Percentiles rank a stretch among this genome's conserved stretches.
phyloP scores from a whole-genome alignment of 106 monocot genomes.

The Narthecium ossifragum region DNA sequence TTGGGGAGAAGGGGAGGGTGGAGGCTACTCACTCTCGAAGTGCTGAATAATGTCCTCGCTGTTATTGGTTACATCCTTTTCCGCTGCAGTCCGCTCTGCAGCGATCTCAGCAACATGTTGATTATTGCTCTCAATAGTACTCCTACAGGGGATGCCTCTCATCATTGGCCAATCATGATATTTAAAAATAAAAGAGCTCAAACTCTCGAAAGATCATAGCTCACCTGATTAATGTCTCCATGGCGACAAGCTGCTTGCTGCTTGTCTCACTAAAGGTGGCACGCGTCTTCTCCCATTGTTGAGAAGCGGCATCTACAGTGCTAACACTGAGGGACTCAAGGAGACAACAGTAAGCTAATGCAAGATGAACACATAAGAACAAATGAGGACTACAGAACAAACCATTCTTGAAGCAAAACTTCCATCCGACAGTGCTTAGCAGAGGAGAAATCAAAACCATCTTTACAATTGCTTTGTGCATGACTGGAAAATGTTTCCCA shows the following conservation, averaged over 20 bases:
- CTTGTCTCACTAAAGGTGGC: constrained; percentile 36
- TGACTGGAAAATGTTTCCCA: constrained; percentile 62
- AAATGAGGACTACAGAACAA: neutral
- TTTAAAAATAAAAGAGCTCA: too few relatives aligned
- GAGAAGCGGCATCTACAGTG: constrained; percentile 46
- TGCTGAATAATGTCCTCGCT: constrained; percentile 32
- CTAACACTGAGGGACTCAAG: constrained; percentile 31
- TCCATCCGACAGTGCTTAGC: constrained; percentile 90
- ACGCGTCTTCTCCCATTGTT: constrained; percentile 66
- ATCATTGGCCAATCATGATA: too few relatives aligned
- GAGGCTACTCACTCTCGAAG: constrained; percentile 55
- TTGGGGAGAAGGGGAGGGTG: too few relatives aligned
- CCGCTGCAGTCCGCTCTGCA: constrained; percentile 35
- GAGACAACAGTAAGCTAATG: neutral
- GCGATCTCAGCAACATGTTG: constrained; percentile 57
- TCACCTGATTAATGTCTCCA: constrained; percentile 61
- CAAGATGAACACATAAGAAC: neutral
- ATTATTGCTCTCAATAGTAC: constrained; percentile 47
- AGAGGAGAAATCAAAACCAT: constrained; percentile 53
- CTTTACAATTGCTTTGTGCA: constrained; percentile 41
- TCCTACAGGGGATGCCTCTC: constrained; percentile 23
- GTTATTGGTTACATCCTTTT: constrained; percentile 32
- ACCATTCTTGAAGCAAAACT: constrained; percentile 60
- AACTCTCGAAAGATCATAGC: too few relatives aligned
- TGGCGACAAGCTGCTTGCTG: constrained; percentile 37